Conservation (phyloP, 192 early-diverging fungal genomes). For the Nowakowskiella sp. region DNA sequence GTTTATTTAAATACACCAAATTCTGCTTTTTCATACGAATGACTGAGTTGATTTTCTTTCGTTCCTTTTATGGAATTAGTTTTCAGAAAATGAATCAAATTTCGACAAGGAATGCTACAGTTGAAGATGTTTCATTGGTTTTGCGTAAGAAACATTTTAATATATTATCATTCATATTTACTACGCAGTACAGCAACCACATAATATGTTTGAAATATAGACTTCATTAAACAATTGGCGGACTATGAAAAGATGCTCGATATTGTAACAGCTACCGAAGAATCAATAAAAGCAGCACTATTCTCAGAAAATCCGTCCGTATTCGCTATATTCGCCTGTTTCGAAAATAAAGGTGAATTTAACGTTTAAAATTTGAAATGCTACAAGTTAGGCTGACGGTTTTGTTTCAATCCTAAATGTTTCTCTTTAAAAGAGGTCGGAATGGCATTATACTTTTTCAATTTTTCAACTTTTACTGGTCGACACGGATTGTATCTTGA, state of each 20-base stretch:
- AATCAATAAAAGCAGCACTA: slow-evolving; percentile 48
- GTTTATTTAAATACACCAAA: no score
- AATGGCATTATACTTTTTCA: slow-evolving; percentile 79
- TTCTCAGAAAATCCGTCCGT: slow-evolving; percentile 60
- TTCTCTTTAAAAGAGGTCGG: slow-evolving; percentile 42
- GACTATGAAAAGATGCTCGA: slow-evolving; percentile 67
- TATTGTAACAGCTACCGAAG: slow-evolving; percentile 63
- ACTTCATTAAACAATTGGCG: slow-evolving; percentile 71
- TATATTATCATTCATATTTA: no score
- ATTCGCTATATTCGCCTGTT: slow-evolving; percentile 38
- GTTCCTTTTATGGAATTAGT: no score
- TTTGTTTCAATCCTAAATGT: not conserved
- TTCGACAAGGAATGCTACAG: no score
- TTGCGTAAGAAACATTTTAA: no score
- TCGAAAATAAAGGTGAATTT: not conserved
- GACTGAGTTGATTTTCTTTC: no score
- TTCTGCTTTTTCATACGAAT: no score
- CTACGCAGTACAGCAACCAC: no score
- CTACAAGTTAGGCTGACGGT: slow-evolving; percentile 5
- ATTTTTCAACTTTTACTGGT: slow-evolving; percentile 67
- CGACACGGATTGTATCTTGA: slow-evolving; percentile 77
- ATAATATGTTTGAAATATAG: no score
- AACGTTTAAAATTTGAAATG: no score
- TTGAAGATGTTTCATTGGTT: no score
- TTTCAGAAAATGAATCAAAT: no score